phyloP scores from a whole-genome alignment of 257 asterid genomes.

The Apocynum venetum region DNA sequence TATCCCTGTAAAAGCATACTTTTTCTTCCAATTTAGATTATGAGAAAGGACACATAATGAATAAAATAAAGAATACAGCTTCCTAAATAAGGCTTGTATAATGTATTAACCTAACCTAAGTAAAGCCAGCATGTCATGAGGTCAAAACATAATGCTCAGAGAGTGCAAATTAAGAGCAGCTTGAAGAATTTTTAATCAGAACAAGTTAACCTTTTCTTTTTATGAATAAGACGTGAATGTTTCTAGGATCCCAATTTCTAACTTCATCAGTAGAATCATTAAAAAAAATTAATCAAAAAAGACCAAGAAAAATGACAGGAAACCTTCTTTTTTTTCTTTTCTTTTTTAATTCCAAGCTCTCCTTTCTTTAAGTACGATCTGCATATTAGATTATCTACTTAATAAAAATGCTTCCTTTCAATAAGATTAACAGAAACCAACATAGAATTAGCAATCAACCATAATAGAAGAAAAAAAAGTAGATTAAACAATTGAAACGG shows the following conservation, averaged over 20 bases:
- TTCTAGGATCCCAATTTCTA: background rate
- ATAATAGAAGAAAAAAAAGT: background rate
- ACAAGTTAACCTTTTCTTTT: too few species aligned
- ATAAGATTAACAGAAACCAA: background rate
- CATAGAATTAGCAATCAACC: background rate
- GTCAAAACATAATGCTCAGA: background rate
- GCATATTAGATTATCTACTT: background rate
- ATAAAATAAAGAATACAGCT: background rate
- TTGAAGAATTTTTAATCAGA: background rate
- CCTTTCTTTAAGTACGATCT: background rate
- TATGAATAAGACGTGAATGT: background rate
- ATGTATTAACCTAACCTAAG: background rate
- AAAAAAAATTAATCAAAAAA: background rate
- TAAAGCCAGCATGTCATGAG: background rate
- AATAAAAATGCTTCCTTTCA: background rate
- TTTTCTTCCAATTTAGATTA: background rate
- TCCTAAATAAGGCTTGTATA: background rate
- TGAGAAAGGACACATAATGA: background rate
- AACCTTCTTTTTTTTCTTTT: background rate
- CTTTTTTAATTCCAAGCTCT: too few species aligned
- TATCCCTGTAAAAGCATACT: conserved; percentile 29
- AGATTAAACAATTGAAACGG: conserved; percentile 5
- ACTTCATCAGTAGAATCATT: background rate
- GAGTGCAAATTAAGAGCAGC: background rate
- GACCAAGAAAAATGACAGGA: background rate